These are phyloP conservation scores for Clarireedia paspali DNA, from an alignment of 2,329 filamentous ascomycete species.

Conservation along the genomic window DNA sequence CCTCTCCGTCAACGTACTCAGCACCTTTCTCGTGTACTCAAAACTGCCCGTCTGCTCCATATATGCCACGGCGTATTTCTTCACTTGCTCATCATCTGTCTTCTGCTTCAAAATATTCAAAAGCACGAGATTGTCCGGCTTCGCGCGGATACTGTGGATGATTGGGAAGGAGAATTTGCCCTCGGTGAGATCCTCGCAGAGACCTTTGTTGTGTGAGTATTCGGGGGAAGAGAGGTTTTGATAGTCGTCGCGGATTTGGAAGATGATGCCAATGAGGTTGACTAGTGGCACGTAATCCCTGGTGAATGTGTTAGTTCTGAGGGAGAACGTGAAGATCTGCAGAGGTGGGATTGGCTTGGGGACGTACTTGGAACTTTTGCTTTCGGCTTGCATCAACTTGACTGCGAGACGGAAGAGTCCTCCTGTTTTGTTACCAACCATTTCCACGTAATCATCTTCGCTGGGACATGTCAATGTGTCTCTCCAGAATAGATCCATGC, in stretches of 20 bases:
- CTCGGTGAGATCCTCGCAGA: conserved; percentile 92
- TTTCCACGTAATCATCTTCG: conserved; percentile 87
- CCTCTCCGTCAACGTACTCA: conserved; percentile 55
- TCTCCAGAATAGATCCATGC: conserved; percentile 88
- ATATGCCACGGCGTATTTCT: conserved; percentile 81
- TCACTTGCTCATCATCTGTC: conserved; percentile 78
- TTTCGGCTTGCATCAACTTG: conserved; percentile 81
- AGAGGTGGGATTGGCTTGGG: neutral
- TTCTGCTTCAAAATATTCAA: conserved; percentile 91
- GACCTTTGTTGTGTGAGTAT: conserved; percentile 83
- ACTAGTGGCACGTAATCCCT: conserved; percentile 76
- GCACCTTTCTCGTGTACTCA: conserved; percentile 67
- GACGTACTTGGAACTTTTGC: conserved; percentile 35
- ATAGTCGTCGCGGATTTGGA: conserved; percentile 91
- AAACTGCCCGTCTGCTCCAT: conserved; percentile 91
- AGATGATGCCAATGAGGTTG: conserved; percentile 76
- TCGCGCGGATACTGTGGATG: conserved; percentile 81
- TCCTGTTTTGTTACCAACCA: conserved; percentile 88
- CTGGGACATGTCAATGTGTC: conserved; percentile 77
- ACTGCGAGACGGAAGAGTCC: conserved; percentile 79
- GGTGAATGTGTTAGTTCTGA: conserved; percentile 7
- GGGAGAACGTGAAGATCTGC: neutral
- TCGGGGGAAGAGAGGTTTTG: conserved; percentile 70
- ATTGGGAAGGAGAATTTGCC: conserved; percentile 96
- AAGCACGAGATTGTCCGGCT: conserved; percentile 68